Conservation (phyloP, 2,329 filamentous ascomycete species). For the Paecilomyces niveus region DNA sequence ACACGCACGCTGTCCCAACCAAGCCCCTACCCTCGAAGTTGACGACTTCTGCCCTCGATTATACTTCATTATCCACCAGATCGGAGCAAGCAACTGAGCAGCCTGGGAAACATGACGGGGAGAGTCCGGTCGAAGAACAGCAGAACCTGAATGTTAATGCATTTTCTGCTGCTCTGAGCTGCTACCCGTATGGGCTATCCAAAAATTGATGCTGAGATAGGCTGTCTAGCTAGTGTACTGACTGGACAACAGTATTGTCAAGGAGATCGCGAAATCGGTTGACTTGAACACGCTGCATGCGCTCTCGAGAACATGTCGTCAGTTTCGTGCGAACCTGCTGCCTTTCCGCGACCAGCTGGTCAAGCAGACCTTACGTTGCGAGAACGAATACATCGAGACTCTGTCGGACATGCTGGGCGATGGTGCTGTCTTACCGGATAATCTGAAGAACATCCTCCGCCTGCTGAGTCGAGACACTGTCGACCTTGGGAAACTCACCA, state of each 20-base stretch:
- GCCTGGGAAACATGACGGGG: conserved; percentile 5
- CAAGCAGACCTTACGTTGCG: conserved; percentile 69
- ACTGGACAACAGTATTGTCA: conserved; percentile 57
- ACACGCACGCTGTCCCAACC: conserved; percentile 12
- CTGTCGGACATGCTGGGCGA: conserved; percentile 36
- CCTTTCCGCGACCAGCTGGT: conserved; percentile 71
- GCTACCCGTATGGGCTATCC: conserved; percentile 39
- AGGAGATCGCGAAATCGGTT: conserved; percentile 66
- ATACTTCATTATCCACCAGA: background rate
- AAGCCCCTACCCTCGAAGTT: conserved; percentile 16
- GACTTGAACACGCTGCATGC: conserved; percentile 84
- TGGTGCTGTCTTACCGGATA: conserved; percentile 25
- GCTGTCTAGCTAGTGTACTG: conserved; percentile 6
- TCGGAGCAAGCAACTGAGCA: background rate
- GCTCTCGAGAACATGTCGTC: conserved; percentile 73
- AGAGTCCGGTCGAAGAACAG: conserved; percentile 6
- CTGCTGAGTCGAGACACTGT: conserved; percentile 20
- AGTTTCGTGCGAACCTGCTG: conserved; percentile 68
- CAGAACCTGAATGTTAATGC: conserved; percentile 21
- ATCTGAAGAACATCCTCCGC: conserved; percentile 23
- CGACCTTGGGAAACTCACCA: conserved; percentile 38
- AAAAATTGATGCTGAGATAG: conserved; percentile 7
- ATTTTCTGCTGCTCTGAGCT: conserved; percentile 39
- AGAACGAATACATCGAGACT: conserved; percentile 54
- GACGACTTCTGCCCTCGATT: background rate